phyloP scores from a whole-genome alignment of 129 eudicot genomes.

The Arctium lappa region DNA sequence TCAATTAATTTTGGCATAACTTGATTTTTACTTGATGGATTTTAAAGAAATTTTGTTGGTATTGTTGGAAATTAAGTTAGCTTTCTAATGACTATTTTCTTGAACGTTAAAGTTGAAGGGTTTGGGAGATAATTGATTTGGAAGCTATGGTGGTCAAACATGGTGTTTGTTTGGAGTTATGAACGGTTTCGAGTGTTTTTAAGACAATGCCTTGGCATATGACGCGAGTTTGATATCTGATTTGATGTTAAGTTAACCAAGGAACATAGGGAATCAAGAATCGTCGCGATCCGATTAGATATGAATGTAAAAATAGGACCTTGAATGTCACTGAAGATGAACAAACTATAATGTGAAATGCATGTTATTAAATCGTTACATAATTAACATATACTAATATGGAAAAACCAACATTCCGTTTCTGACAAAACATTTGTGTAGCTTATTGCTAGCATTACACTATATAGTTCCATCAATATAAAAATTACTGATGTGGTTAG shows the following conservation, averaged over 20 bases:
- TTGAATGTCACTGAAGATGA: slow-evolving; percentile 36
- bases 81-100: slow-evolving; percentile 32
- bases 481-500: neutral
- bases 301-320: slow-evolving; percentile 15
- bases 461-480: neutral
- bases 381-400: neutral
- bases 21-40: slow-evolving; percentile 23
- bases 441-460: neutral
- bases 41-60: slow-evolving; percentile 21
- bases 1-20: slow-evolving; percentile 34
- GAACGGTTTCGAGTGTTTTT: slow-evolving; percentile 22
- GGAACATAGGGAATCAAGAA: slow-evolving; percentile 32
- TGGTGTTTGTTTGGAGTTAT: slow-evolving; percentile 19
- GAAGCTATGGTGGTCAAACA: slow-evolving; percentile 41
- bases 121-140: slow-evolving; percentile 30
- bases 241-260: slow-evolving; percentile 10
- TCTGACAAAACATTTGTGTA: too few relatives aligned
- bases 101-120: neutral
- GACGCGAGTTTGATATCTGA: neutral
- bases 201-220: neutral
- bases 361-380: neutral
- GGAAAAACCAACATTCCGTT: neutral
- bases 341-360: slow-evolving; percentile 10
- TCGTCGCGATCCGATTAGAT: slow-evolving; percentile 16
- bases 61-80: slow-evolving; percentile 45